Base-by-base conservation (phyloP, 2,329 filamentous ascomycete species). In the Sporothrix globosa region DNA sequence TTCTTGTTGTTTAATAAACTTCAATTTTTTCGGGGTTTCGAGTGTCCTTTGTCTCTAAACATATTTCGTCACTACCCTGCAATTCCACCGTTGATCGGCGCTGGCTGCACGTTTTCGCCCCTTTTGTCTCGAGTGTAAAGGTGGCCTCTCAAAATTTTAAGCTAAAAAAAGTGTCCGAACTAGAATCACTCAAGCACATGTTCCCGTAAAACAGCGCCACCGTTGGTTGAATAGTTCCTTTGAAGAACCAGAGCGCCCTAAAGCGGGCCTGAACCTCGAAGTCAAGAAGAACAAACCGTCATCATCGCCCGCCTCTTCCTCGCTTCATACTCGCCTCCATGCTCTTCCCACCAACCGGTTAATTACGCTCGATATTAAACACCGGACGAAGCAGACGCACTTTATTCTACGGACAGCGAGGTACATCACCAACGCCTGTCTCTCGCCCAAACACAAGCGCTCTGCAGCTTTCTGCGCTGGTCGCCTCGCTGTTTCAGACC, bases 401-500 rank as follows among this genome's bases (percentile, higher is more conserved):
- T 24, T n/a, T 13, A n/a, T 13, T 27, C 39, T 19, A 21, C 30
- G 56, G 56, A 60, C 30, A 39, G 54, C 30, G 7, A 54, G 11
- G 17, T 7, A 19, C 19, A 30, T 21, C 34, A 19, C 34, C 30
- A 21, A 13, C 19, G 30, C n/a, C 19, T n/a, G 21, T 30, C 52
- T 54, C 52, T 60, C n/a, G 56, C 9, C 13, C 39, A 21, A 46
- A 27, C 21, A 44, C 54, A 58, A 58, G 54, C 54, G 30, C 19
- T 21, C n/a, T 44, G 48, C 34, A 58, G 66, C 50, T 3, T 14
- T 24, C 30, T 69, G 52, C 39, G 67, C 54, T 27, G 67, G 67
- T 24, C 41, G 54, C 53, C 24, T 48, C 39, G 58, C 44, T 70
- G 72, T 73, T 71, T 71, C 73, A 73, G 71, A 72, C 73, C 68